A percentile compares a stretch with the other conserved stretches of the same genome.
These are phyloP conservation scores for Penicillium brasilianum DNA, from an alignment of 2,329 filamentous ascomycete genomes.

Conservation along the genomic window DNA sequence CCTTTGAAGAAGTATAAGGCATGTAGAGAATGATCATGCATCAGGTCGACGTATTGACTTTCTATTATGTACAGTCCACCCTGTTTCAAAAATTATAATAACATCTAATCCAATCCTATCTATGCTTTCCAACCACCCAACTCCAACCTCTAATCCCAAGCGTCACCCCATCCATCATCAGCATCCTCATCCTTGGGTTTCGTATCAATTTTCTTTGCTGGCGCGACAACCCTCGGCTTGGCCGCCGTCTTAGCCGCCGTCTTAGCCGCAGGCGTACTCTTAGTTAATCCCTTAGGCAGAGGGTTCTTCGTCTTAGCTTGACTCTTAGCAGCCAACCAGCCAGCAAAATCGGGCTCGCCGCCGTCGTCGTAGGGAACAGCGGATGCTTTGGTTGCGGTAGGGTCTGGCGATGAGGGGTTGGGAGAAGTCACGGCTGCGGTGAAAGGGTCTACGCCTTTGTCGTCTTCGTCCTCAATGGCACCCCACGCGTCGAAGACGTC, in stretches of 20 bases:
- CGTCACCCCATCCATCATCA: constrained; percentile 56
- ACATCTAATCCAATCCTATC: not conserved
- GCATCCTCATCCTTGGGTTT: constrained; percentile 58
- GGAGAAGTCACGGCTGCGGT: constrained; percentile 40
- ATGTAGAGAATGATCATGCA: no score
- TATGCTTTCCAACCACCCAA: not conserved
- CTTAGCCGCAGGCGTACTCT: constrained; percentile 54
- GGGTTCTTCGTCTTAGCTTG: constrained; percentile 73
- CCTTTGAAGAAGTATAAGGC: no score
- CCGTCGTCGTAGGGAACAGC: constrained; percentile 74
- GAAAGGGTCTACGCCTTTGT: constrained; percentile 51
- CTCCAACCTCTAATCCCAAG: constrained; percentile 47
- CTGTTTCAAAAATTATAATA: not conserved
- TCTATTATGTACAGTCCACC: not conserved
- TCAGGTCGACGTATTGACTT: not conserved
- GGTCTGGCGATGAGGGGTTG: constrained; percentile 31
- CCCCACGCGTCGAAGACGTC: constrained; percentile 78
- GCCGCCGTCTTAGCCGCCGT: constrained; percentile 49
- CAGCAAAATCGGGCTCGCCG: constrained; percentile 91
- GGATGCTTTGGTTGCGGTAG: constrained; percentile 39
- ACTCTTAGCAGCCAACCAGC: constrained; percentile 88
- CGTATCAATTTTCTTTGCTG: constrained; percentile 70
- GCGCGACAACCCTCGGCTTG: constrained; percentile 55
- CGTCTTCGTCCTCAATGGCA: constrained; percentile 59
- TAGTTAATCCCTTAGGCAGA: constrained; percentile 81